phyloP scores from a whole-genome alignment of 192 early-diverging fungal species.

The Rhizophagus clarus region DNA sequence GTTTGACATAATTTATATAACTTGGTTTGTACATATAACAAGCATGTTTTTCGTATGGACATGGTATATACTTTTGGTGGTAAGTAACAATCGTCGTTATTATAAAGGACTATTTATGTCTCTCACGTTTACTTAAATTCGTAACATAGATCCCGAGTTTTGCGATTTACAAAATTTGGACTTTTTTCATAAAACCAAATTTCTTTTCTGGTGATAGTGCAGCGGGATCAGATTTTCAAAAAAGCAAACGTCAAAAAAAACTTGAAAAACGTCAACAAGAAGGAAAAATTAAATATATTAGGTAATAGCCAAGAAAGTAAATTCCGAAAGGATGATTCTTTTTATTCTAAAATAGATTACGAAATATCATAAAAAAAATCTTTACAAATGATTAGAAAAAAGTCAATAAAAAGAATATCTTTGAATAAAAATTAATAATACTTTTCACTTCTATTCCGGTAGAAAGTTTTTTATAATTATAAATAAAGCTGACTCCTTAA shows the following conservation, averaged over 20 bases:
- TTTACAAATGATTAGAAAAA: too few relatives aligned
- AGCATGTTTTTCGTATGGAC: constrained; percentile 61
- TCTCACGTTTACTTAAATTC: neutral
- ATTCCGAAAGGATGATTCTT: too few relatives aligned
- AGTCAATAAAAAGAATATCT: too few relatives aligned
- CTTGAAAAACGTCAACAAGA: neutral
- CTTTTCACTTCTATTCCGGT: neutral
- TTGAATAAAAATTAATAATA: neutral
- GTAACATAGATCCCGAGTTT: neutral
- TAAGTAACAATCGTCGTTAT: constrained; percentile 33
- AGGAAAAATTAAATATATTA: neutral
- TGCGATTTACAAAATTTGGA: constrained; percentile 2
- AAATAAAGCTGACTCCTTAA: too few relatives aligned
- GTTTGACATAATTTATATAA: constrained; percentile 85
- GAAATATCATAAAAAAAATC: too few relatives aligned
- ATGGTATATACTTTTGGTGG: constrained; percentile 54
- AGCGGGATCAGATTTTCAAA: neutral
- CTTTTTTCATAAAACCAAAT: neutral
- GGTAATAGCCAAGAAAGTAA: neutral
- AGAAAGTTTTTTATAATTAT: too few relatives aligned
- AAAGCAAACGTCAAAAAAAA: constrained; percentile 1
- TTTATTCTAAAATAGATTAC: too few relatives aligned
- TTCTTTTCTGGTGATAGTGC: neutral
- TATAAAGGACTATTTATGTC: constrained; percentile 2
- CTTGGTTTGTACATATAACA: constrained; percentile 74